A percentile compares a stretch with the other conserved stretches of the same genome.
These are phyloP conservation scores for Monilinia fructicola DNA, from an alignment of 2,329 filamentous ascomycete species.

Conservation along the genomic window DNA sequence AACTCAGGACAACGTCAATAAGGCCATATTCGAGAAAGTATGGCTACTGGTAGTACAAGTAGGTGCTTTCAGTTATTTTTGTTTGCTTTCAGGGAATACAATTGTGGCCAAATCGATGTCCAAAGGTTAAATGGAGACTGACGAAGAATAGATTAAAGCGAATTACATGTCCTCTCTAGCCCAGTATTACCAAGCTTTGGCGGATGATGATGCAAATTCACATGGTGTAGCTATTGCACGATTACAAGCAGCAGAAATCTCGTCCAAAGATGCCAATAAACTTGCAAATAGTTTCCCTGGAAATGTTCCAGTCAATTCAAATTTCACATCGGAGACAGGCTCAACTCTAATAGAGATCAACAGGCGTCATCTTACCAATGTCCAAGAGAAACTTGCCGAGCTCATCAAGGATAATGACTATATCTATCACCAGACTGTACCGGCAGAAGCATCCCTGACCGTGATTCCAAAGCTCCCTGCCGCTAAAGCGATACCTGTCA, in stretches of 20 bases:
- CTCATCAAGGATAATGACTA: constrained; percentile 94
- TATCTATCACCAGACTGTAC: constrained; percentile 93
- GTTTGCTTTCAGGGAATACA: background rate
- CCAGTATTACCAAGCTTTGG: constrained; percentile 89
- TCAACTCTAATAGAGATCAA: constrained; percentile 73
- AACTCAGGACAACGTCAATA: constrained; percentile 87
- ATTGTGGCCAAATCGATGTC: background rate
- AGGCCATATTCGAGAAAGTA: constrained; percentile 88
- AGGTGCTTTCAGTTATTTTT: constrained; percentile 36
- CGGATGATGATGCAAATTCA: constrained; percentile 84
- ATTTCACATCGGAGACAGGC: constrained; percentile 79
- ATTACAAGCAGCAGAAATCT: constrained; percentile 74
- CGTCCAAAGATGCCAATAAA: constrained; percentile 75
- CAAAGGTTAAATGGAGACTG: constrained; percentile 17
- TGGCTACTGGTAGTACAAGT: constrained; percentile 84
- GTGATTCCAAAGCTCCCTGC: constrained; percentile 88
- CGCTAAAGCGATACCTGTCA: constrained; percentile 94
- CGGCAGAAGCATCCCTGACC: constrained; percentile 77
- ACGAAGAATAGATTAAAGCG: constrained; percentile 62
- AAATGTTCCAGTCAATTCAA: constrained; percentile 76
- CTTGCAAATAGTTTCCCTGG: constrained; percentile 77
- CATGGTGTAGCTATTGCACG: constrained; percentile 84
- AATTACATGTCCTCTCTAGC: constrained; percentile 81
- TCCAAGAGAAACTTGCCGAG: constrained; percentile 76
- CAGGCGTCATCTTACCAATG: constrained; percentile 75